Conservation (phyloP, 306 rosid genomes). For the Pyrus betulifolia region DNA sequence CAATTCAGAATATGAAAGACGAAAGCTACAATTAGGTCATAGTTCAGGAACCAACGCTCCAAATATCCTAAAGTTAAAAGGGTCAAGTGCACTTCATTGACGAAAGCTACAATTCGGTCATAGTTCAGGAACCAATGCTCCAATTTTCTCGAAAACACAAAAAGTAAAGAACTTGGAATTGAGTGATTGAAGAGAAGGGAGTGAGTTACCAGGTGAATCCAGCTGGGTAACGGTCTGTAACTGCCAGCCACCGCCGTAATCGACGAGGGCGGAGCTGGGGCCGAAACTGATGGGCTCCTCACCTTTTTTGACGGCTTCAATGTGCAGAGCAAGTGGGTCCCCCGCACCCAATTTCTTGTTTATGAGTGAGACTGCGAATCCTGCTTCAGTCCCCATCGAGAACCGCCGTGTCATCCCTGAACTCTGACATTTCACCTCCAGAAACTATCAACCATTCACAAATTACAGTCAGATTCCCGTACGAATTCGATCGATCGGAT, state of each 20-base stretch:
- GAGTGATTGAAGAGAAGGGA: background rate
- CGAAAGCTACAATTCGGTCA: too few species aligned
- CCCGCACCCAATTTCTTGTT: conserved; percentile 36
- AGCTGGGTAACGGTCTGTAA: conserved; percentile 45
- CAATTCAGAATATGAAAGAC: too few species aligned
- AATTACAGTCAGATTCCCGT: background rate
- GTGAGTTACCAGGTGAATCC: conserved; percentile 17
- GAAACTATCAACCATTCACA: conserved; percentile 16
- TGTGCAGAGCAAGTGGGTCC: conserved; percentile 29
- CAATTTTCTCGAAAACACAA: too few species aligned
- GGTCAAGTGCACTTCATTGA: too few species aligned
- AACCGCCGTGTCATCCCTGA: conserved; percentile 65
- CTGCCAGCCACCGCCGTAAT: conserved; percentile 53
- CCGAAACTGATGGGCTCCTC: conserved; percentile 76
- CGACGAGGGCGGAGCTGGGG: conserved; percentile 42
- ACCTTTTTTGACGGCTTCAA: conserved; percentile 58
- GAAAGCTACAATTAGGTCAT: too few species aligned
- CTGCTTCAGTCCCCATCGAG: conserved; percentile 59
- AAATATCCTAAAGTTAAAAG: too few species aligned
- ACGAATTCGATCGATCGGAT: background rate
- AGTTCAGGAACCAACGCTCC: too few species aligned
- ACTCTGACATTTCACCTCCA: conserved; percentile 56
- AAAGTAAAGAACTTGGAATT: background rate
- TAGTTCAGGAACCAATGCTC: too few species aligned
- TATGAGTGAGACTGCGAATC: conserved; percentile 48